These are phyloP conservation scores for Schwanniomyces polymorphus DNA, from an alignment of 805 yeast genomes.

Conservation along the genomic window DNA sequence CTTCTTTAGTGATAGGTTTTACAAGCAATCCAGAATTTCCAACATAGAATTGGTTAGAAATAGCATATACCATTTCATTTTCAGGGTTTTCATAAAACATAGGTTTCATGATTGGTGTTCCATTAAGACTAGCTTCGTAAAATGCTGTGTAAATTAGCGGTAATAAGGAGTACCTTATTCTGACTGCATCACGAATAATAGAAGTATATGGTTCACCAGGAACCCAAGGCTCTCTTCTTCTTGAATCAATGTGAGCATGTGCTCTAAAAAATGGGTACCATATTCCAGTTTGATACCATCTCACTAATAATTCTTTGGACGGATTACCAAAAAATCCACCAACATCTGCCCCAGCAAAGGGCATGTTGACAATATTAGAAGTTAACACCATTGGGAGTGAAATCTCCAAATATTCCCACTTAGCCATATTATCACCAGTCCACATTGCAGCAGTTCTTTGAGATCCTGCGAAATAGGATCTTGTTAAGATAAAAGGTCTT, in stretches of 20 bases:
- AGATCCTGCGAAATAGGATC: slow-evolving; percentile 88
- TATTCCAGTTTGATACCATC: slow-evolving; percentile 96
- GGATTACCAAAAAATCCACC: slow-evolving; percentile 98
- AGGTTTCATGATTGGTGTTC: slow-evolving; percentile 73
- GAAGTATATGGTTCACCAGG: slow-evolving; percentile 72
- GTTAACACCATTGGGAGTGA: slow-evolving; percentile 90
- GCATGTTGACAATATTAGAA: slow-evolving; percentile 79
- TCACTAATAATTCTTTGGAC: slow-evolving; percentile 67
- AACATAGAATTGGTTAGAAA: slow-evolving; percentile 83
- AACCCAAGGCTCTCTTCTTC: slow-evolving; percentile 91
- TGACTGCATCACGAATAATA: slow-evolving; percentile 67
- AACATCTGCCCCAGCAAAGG: slow-evolving; percentile 94
- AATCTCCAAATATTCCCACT: slow-evolving; percentile 80
- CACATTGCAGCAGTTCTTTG: slow-evolving; percentile 92
- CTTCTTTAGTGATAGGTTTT: slow-evolving; percentile 73
- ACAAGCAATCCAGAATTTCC: slow-evolving; percentile 72
- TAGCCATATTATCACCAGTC: slow-evolving; percentile 97
- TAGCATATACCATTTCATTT: slow-evolving; percentile 46
- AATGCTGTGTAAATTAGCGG: slow-evolving; percentile 84
- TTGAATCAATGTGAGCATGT: slow-evolving; percentile 93
- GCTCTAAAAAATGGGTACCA: slow-evolving; percentile 97
- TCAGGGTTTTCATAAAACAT: slow-evolving; percentile 57
- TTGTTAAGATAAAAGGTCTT: slow-evolving; percentile 85
- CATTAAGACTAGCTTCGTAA: slow-evolving; percentile 56
- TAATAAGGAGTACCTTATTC: slow-evolving; percentile 69